A percentile compares a stretch with the other conserved stretches of the same genome.
Conservation (phyloP, 169 alveolate genomes). For the Plasmodium malariae region DNA sequence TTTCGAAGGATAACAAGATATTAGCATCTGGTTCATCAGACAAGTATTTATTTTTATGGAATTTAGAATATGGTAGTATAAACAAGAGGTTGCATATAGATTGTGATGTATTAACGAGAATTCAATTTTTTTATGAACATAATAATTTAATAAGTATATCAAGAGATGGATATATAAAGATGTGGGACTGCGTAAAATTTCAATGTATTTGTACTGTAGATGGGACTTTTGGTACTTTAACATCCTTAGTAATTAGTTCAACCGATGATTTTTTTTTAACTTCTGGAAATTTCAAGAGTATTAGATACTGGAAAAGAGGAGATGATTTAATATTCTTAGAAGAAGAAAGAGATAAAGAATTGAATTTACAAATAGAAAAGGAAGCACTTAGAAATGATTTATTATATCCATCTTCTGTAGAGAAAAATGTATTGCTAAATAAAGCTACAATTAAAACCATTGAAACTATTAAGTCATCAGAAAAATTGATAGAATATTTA, state of each 20-base stretch:
- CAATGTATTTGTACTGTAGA: constrained; percentile 81
- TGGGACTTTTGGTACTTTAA: constrained; percentile 78
- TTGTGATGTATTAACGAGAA: constrained; percentile 75
- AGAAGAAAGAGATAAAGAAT: constrained; percentile 90
- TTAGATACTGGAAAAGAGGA: constrained; percentile 84
- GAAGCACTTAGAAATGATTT: constrained; percentile 86
- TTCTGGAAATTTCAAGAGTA: constrained; percentile 83
- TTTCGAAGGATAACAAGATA: constrained; percentile 86
- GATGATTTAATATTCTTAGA: constrained; percentile 85
- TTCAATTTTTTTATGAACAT: constrained; percentile 53
- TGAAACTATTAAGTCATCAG: constrained; percentile 87
- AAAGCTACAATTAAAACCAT: constrained; percentile 88
- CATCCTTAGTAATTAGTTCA: constrained; percentile 72
- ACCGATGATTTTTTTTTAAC: constrained; percentile 79
- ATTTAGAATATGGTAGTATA: constrained; percentile 90
- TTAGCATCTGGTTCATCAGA: constrained; percentile 90
- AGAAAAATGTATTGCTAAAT: constrained; percentile 79
- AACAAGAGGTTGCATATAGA: constrained; percentile 81
- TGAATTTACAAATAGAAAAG: constrained; percentile 87
- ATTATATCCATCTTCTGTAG: constrained; percentile 82
- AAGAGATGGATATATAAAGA: constrained; percentile 83
- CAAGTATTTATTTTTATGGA: constrained; percentile 91
- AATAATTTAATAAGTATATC: constrained; percentile 81
- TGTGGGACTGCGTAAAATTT: constrained; percentile 88
- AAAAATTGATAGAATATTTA: constrained; percentile 81